phyloP scores from a whole-genome alignment of 495 filamentous ascomycete genomes.

The Echria macrotheca region DNA sequence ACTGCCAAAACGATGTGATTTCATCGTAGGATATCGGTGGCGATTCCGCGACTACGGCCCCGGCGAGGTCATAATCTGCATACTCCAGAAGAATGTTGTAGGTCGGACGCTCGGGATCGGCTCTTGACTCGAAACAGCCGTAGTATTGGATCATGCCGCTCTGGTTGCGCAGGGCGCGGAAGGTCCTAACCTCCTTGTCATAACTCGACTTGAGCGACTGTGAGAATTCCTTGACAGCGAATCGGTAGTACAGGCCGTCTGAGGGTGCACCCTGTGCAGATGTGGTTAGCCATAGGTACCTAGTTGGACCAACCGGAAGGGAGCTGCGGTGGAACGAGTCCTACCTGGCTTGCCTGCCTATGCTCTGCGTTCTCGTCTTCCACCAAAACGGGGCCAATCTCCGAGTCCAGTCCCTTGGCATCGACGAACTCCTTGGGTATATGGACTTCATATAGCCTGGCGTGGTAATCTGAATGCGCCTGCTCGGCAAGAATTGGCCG shows the following conservation, averaged over 20 bases:
- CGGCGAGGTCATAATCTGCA: conserved; percentile 27
- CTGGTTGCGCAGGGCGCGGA: conserved; percentile 16
- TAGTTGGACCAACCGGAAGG: neutral
- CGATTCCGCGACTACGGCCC: conserved; percentile 19
- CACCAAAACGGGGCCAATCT: neutral
- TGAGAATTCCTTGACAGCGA: conserved; percentile 8
- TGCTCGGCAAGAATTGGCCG: neutral
- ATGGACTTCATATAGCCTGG: conserved; percentile 3
- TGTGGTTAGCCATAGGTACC: neutral
- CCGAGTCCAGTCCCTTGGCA: neutral
- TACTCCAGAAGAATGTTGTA: conserved; percentile 33
- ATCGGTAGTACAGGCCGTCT: neutral
- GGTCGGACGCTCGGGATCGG: neutral
- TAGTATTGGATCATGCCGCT: conserved; percentile 26
- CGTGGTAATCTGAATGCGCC: neutral
- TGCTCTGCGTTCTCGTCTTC: neutral
- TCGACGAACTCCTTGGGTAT: conserved; percentile 1
- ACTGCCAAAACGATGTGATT: conserved; percentile 27
- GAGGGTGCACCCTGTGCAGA: neutral
- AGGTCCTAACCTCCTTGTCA: conserved; percentile 24
- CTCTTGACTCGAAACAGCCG: conserved; percentile 16
- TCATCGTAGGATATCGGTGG: conserved; percentile 25
- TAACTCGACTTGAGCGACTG: conserved; percentile 6
- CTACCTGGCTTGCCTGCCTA: too few relatives aligned
- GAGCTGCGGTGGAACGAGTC: neutral